A percentile compares a stretch with the other conserved stretches of the same genome.
phyloP scores from a whole-genome alignment of 345 rosid genomes.

The Sapria himalayana region DNA sequence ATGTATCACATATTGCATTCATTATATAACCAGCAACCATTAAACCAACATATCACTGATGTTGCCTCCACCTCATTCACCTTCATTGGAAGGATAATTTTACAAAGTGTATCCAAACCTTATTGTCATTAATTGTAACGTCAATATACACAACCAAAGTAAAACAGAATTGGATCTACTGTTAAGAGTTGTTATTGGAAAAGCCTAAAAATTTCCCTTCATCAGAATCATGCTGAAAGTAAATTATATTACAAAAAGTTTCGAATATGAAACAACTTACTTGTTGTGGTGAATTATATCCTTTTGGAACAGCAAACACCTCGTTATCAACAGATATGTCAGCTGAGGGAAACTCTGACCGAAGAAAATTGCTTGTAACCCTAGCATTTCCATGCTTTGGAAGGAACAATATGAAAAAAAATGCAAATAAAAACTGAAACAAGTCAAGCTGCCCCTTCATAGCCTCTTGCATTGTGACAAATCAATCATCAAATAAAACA shows the following conservation, averaged over 20 bases:
- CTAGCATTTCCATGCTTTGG: conserved; percentile 30
- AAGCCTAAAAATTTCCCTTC: no score
- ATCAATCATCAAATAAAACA: conserved; percentile 11
- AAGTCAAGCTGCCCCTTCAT: conserved; percentile 11
- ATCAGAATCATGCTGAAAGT: no score
- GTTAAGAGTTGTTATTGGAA: no score
- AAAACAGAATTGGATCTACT: no score
- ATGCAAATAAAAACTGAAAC: conserved; percentile 6
- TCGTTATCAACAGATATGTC: conserved; percentile 67
- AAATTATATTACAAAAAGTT: not conserved
- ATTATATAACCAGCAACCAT: no score
- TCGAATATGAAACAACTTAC: conserved; percentile 13
- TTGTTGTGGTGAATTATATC: conserved; percentile 82
- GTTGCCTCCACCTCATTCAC: no score
- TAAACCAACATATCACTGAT: no score
- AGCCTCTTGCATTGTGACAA: conserved; percentile 6
- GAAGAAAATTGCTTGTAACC: conserved; percentile 38
- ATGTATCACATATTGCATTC: no score
- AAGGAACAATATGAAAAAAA: conserved; percentile 17
- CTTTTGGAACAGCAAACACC: conserved; percentile 51
- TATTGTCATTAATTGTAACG: no score
- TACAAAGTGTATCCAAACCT: no score
- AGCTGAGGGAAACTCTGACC: conserved; percentile 68
- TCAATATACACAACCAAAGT: no score
- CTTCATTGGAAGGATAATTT: no score